Conservation (phyloP, 306 rosid species). For the Citrullus amarus region DNA sequence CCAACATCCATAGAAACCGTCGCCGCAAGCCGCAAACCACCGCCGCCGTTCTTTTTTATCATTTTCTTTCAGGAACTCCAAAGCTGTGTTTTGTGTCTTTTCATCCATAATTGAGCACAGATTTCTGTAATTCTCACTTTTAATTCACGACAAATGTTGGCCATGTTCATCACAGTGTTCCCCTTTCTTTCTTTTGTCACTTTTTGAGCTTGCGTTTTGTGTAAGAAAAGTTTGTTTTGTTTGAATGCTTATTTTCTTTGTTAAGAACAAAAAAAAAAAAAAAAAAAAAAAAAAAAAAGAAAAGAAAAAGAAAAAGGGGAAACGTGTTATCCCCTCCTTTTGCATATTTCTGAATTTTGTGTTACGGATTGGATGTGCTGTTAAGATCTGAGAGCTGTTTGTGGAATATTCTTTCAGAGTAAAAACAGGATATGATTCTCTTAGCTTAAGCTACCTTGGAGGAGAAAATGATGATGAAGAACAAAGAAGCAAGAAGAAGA, state of each 20-base stretch:
- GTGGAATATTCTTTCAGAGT: slow-evolving; percentile 31
- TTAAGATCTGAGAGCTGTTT: slow-evolving; percentile 10
- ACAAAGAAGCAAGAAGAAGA: background rate
- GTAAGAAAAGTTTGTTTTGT: slow-evolving; percentile 33
- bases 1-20: background rate
- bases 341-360: background rate
- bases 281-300: too few relatives aligned
- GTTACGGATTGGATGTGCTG: background rate
- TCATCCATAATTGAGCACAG: slow-evolving; percentile 4
- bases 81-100: background rate
- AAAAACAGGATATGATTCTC: slow-evolving; percentile 32
- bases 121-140: slow-evolving; percentile 7
- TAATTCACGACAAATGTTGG: background rate
- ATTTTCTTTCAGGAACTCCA: background rate
- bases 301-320: background rate
- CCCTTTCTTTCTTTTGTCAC: background rate
- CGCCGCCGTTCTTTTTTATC: background rate
- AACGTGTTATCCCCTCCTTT: slow-evolving; percentile 3
- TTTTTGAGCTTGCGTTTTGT: slow-evolving; percentile 4
- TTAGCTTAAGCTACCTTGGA: background rate
- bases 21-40: background rate
- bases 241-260: slow-evolving; percentile 31
- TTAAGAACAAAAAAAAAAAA: background rate
- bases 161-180: background rate
- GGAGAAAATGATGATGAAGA: slow-evolving; percentile 12